Conservation (phyloP, 495 filamentous ascomycete species). For the Podospora didyma region DNA sequence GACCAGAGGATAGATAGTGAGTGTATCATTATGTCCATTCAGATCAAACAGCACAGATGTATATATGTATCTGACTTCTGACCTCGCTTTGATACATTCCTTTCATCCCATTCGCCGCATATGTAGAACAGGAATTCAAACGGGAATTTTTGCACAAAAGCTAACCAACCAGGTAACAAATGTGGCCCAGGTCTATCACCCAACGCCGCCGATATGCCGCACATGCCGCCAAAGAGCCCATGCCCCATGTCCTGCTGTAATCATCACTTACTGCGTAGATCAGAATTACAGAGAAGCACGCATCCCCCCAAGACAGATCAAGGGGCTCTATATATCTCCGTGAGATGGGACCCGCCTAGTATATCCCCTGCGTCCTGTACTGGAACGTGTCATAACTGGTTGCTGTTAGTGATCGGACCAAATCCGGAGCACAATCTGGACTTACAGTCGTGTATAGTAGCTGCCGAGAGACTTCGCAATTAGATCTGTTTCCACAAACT, state of each 20-base stretch:
- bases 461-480: constrained; percentile 67
- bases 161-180: background rate
- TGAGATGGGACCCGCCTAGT: constrained; percentile 33
- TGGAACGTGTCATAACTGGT: constrained; percentile 73
- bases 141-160: background rate
- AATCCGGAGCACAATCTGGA: constrained; percentile 9
- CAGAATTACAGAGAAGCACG: background rate
- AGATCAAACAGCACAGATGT: too few relatives aligned
- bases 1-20: too few relatives aligned
- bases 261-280: background rate
- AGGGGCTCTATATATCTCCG: background rate
- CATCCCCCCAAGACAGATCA: background rate
- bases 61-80: too few relatives aligned
- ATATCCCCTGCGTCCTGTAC: constrained; percentile 76
- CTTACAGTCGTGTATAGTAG: constrained; percentile 72
- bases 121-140: too few relatives aligned
- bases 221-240: background rate
- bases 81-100: too few relatives aligned
- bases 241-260: background rate
- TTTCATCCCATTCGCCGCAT: too few relatives aligned
- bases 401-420: background rate
- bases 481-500: constrained; percentile 67
- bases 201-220: background rate
- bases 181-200: background rate
- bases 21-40: too few relatives aligned